Evolutionary conservation across 1,284 basidiomycete genomes (phyloP).

Genomic region (Apiotrichum domesticum): DNA sequence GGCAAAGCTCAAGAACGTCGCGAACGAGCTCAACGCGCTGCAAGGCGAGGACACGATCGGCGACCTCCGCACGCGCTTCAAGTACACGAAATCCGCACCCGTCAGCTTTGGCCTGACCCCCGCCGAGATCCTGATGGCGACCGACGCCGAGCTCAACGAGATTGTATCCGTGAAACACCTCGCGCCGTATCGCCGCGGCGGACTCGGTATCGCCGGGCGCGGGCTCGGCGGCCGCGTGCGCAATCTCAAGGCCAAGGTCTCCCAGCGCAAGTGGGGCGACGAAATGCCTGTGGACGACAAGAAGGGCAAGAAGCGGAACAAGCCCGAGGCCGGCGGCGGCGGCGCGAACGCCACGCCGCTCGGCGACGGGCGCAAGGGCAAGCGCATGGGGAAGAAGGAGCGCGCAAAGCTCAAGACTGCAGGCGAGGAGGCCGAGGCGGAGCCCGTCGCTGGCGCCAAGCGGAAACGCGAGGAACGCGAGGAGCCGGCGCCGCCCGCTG

Average conservation of each 20-base stretch:
- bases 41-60: constrained; percentile 97
- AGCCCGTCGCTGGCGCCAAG: constrained; percentile 3
- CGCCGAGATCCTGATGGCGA: constrained; percentile 84
- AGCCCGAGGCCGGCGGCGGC: background rate
- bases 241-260: constrained; percentile 63
- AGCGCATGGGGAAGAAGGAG: constrained; percentile 50
- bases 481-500: background rate
- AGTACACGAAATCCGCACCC: constrained; percentile 69
- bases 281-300: constrained; percentile 31
- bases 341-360: constrained; percentile 14
- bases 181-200: constrained; percentile 71
- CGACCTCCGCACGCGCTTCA: constrained; percentile 86
- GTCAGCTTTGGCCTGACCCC: constrained; percentile 70
- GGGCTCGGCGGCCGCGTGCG: constrained; percentile 66
- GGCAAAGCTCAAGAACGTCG: constrained; percentile 68
- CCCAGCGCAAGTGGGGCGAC: constrained; percentile 49
- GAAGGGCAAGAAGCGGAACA: background rate
- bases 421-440: constrained; percentile 3
- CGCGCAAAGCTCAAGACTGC: constrained; percentile 27
- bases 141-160: constrained; percentile 86
- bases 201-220: constrained; percentile 50
- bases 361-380: constrained; percentile 22
- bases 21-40: constrained; percentile 82
- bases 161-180: constrained; percentile 82
- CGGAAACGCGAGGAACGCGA: constrained; percentile 7